These are phyloP conservation scores for Lichtheimia ornata DNA, from an alignment of 371 early-diverging fungal species.

Conservation along the genomic window DNA sequence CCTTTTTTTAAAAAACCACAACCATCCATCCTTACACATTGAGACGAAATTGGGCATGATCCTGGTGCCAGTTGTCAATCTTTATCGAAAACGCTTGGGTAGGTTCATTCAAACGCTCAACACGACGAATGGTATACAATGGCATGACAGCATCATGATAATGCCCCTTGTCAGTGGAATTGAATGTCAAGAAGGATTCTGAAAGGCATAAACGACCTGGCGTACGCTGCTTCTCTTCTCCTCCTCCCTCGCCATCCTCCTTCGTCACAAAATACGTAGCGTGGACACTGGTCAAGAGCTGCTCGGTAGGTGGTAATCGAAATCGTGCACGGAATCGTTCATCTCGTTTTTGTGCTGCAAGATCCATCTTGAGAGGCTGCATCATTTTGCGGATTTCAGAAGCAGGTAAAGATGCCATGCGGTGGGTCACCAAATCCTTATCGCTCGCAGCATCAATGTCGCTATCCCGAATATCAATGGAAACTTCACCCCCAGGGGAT, in stretches of 20 bases:
- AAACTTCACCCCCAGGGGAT: slow-evolving; percentile 58
- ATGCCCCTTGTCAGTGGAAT: slow-evolving; percentile 48
- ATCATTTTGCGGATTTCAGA: slow-evolving; percentile 40
- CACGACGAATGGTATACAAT: slow-evolving; percentile 85
- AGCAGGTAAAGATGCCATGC: slow-evolving; percentile 15
- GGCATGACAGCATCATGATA: slow-evolving; percentile 79
- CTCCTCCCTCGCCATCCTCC: slow-evolving; percentile 10
- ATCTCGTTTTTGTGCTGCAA: slow-evolving; percentile 80
- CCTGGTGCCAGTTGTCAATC: slow-evolving; percentile 68
- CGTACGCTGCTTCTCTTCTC: too few species aligned
- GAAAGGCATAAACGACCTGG: slow-evolving; percentile 80
- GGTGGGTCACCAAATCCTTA: neutral
- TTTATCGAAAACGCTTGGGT: slow-evolving; percentile 48
- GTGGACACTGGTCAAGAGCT: slow-evolving; percentile 57
- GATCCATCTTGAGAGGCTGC: slow-evolving; percentile 55
- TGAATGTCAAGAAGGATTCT: slow-evolving; percentile 83
- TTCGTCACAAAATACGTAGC: slow-evolving; percentile 44
- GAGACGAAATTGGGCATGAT: slow-evolving; percentile 49
- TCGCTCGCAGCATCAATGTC: slow-evolving; percentile 37
- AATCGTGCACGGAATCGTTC: slow-evolving; percentile 74
- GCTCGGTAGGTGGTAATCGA: slow-evolving; percentile 69
- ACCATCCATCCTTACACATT: slow-evolving; percentile 15
- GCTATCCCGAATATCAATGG: slow-evolving; percentile 40
- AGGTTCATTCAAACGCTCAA: slow-evolving; percentile 72
- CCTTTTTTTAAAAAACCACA: too few species aligned